Evolutionary conservation across 306 rosid species (phyloP), one percentile per base, ranked within the genome.

Genomic region (Betula pendula): DNA sequence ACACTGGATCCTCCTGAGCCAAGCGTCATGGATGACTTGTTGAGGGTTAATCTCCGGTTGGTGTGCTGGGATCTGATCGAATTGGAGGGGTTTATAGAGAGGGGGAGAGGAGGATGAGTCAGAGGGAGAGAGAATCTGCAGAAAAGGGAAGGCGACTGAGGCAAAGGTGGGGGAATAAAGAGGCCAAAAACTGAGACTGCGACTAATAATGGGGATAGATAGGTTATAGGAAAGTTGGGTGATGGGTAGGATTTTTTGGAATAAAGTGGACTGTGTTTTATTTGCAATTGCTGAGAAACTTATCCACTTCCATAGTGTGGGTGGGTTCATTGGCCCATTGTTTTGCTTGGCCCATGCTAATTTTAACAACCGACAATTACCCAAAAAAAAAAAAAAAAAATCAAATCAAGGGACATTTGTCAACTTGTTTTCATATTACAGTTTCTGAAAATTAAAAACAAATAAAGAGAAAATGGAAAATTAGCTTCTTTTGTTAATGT

Each of bases 1-100:
- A 92, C 97, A 89, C 97, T 82, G 84, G 98, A 95, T 86, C 96
- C 97, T 73, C 88, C 97, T 38, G 96, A 90, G 84, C 98, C 98
- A 58, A 95, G 97, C 95, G 98, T 95, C 98, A 95, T 95, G 83
- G 98, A 83, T 84, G 77, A 67, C 24, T 74, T 68, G 75, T 10
- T 38, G 70, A 43, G 69, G 8, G 27, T 58, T 78, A 59, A 66
- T 49, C 77, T 53, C 75, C 48, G 56, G 70, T 51, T 51, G 81
- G 80, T 24, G 56, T 42, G 62, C 51, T 17, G 73, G 84, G 97
- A 92, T 92, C 97, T 87, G 94, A 92, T 82, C 74, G 72, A 81
- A 79, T 83, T 67, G 68, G 19, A 19, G 79, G 44, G 80, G 71
- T 68, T 78, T 55, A 31, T 43, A 1, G 25, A 71, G 63, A 5